Evolutionary conservation across 352 stramenopile species (phyloP).

Genomic region (Globisporangium irregulare): DNA sequence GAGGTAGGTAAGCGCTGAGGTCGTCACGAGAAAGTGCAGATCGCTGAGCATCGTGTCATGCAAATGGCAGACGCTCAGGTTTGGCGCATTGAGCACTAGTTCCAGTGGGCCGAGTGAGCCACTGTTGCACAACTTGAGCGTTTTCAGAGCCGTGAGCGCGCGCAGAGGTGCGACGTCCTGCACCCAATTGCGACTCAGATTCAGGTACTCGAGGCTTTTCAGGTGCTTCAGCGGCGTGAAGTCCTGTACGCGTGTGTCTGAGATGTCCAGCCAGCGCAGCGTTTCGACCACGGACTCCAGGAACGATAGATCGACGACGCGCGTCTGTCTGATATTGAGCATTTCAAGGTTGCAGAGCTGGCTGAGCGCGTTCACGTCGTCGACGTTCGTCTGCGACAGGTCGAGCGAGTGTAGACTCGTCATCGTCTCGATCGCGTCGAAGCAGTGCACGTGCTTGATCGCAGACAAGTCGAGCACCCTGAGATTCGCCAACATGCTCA

Average conservation of each 20-base stretch:
- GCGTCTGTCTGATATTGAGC: slow-evolving; percentile 28
- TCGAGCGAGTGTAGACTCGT: slow-evolving; percentile 24
- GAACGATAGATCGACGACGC: slow-evolving; percentile 27
- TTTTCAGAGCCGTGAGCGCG: slow-evolving; percentile 26
- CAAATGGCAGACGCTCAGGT: slow-evolving; percentile 34
- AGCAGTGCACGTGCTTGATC: slow-evolving; percentile 15
- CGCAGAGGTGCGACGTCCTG: slow-evolving; percentile 27
- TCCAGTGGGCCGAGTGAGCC: slow-evolving; percentile 30
- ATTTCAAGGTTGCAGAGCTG: slow-evolving; percentile 16
- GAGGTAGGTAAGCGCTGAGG: slow-evolving; percentile 29
- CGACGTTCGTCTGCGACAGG: slow-evolving; percentile 31
- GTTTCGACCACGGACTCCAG: slow-evolving; percentile 22
- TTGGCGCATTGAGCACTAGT: slow-evolving; percentile 23
- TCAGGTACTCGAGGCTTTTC: slow-evolving; percentile 28
- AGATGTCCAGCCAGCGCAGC: slow-evolving; percentile 38
- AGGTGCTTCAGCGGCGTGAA: slow-evolving; percentile 27
- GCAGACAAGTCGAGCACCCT: slow-evolving; percentile 24
- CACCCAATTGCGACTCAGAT: slow-evolving; percentile 52
- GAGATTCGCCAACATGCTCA: slow-evolving; percentile 28
- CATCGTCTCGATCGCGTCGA: slow-evolving; percentile 15
- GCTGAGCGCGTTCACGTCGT: slow-evolving; percentile 17
- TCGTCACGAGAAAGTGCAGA: slow-evolving; percentile 27
- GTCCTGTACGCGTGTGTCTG: slow-evolving; percentile 37
- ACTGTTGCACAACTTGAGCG: slow-evolving; percentile 36
- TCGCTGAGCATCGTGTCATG: slow-evolving; percentile 42